These are phyloP conservation scores for Diaporthe sp. DNA, from an alignment of 2,329 filamentous ascomycete genomes.

Conservation along the genomic window DNA sequence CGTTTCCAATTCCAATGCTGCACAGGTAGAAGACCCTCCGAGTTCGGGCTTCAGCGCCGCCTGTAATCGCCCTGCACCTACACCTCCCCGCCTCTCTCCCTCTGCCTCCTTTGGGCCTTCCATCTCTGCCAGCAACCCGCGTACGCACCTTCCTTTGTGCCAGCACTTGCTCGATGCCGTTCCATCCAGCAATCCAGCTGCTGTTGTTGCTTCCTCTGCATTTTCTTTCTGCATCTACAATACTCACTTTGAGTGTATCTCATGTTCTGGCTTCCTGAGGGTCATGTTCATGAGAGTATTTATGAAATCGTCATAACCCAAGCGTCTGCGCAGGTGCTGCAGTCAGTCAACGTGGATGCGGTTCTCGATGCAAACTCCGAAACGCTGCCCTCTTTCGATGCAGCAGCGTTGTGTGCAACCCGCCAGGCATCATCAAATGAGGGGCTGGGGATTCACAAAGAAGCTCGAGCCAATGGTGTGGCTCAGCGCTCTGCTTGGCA, in stretches of 20 bases:
- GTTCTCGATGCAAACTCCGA: slow-evolving; percentile 10
- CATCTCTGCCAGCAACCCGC: not conserved
- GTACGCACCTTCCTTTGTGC: not conserved
- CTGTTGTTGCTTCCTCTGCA: not conserved
- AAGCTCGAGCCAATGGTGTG: slow-evolving; percentile 32
- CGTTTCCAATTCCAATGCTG: not conserved
- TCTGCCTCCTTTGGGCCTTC: not conserved
- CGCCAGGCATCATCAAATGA: slow-evolving; percentile 21
- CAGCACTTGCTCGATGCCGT: not conserved
- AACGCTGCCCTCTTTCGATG: slow-evolving; percentile 15
- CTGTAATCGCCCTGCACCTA: not conserved
- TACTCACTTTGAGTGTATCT: not conserved
- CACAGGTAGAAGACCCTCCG: not conserved
- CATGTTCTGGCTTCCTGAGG: not conserved
- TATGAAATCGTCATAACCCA: not conserved
- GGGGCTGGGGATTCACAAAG: slow-evolving; percentile 36
- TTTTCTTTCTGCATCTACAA: not conserved
- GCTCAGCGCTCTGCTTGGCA: slow-evolving; percentile 25
- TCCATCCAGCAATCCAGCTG: not conserved
- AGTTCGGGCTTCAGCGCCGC: slow-evolving; percentile 27
- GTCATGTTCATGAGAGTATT: not conserved
- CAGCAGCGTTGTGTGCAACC: slow-evolving; percentile 20
- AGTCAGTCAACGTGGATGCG: slow-evolving; percentile 2
- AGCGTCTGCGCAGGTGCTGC: not conserved
- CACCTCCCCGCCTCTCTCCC: not conserved